Conservation (phyloP, 2,329 filamentous ascomycete species). For the Apiospora kogelbergensis region DNA sequence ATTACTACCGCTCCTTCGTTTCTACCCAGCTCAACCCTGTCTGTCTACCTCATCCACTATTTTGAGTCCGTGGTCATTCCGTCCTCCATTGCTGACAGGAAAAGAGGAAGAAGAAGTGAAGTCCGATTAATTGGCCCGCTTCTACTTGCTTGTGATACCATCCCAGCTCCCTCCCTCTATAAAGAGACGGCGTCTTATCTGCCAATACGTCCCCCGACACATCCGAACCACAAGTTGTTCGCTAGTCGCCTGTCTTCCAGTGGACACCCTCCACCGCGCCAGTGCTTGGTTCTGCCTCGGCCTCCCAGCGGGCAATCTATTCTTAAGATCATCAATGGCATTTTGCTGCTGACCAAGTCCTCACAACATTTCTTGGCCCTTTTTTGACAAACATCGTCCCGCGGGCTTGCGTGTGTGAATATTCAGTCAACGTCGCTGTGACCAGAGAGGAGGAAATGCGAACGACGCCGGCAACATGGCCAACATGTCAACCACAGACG, state of each 20-base stretch:
- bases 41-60: background rate
- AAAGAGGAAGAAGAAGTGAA: background rate
- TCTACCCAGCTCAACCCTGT: background rate
- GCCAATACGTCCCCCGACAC: background rate
- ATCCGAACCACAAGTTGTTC: background rate
- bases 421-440: background rate
- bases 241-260: background rate
- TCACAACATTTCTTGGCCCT: background rate
- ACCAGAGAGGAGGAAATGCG: background rate
- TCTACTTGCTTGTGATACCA: background rate
- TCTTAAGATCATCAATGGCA: background rate
- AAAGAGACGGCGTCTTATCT: background rate
- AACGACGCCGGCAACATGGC: background rate
- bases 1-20: background rate
- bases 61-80: background rate
- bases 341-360: background rate
- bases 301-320: background rate
- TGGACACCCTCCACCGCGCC: background rate
- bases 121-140: background rate
- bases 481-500: background rate
- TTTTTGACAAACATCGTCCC: background rate
- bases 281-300: background rate
- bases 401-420: background rate
- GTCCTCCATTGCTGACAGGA: background rate
- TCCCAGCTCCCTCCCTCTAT: background rate